Conservation (phyloP, 2,329 filamentous ascomycete species). For the Colletotrichum eleusines region DNA sequence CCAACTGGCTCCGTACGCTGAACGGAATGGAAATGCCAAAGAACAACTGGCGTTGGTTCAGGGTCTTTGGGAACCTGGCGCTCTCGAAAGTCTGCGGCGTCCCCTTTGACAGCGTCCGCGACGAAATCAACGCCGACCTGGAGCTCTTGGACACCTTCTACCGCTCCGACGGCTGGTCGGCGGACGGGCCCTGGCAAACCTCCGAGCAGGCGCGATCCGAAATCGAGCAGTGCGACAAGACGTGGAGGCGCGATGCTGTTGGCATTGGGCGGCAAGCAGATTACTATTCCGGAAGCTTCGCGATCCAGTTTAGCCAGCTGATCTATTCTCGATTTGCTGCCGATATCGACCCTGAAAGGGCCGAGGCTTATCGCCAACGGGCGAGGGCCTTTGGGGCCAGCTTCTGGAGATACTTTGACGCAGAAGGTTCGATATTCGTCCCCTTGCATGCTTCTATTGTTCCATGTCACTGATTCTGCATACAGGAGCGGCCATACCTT, state of each 20-base stretch:
- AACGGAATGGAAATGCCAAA: slow-evolving; percentile 59
- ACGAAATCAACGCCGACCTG: slow-evolving; percentile 56
- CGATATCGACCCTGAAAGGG: slow-evolving; percentile 55
- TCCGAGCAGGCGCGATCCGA: slow-evolving; percentile 43
- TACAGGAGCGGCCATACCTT: slow-evolving; percentile 63
- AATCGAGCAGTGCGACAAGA: slow-evolving; percentile 31
- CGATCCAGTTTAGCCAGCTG: slow-evolving; percentile 64
- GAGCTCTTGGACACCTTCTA: slow-evolving; percentile 60
- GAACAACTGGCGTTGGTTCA: slow-evolving; percentile 67
- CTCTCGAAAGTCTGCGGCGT: slow-evolving; percentile 57
- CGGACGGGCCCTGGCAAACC: slow-evolving; percentile 58
- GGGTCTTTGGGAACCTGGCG: slow-evolving; percentile 62
- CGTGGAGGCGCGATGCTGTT: slow-evolving; percentile 44
- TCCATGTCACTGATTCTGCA: neutral
- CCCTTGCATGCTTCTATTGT: accelerated
- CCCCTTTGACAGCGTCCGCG: slow-evolving; percentile 49
- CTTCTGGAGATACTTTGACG: slow-evolving; percentile 63
- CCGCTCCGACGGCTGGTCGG: slow-evolving; percentile 59
- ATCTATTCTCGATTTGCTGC: slow-evolving; percentile 58
- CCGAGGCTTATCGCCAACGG: slow-evolving; percentile 51
- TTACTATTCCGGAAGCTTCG: slow-evolving; percentile 67
- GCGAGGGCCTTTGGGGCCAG: slow-evolving; percentile 56
- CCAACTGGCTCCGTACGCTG: slow-evolving; percentile 56
- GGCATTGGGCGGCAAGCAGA: slow-evolving; percentile 56
- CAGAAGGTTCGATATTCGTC: slow-evolving; percentile 50